Evolutionary conservation across 257 asterid species (phyloP).

Genomic region (Nicotiana benthamiana): DNA sequence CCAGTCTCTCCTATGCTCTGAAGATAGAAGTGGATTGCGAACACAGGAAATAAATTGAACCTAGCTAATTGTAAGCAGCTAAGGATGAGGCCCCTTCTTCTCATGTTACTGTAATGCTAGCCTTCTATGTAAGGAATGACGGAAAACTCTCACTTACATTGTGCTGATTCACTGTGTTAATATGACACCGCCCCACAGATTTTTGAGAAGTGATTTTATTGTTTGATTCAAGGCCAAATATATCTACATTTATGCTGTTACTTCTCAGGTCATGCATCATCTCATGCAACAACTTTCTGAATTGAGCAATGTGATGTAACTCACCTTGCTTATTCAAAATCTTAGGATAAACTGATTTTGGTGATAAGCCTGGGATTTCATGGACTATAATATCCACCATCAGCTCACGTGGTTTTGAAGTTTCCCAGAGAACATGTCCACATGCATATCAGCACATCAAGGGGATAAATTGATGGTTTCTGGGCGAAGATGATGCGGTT

Average conservation of each 20-base stretch:
- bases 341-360: not conserved
- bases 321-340: not conserved
- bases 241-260: not conserved
- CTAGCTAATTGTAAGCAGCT: too few relatives aligned
- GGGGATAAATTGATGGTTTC: slow-evolving; percentile 43
- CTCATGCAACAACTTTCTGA: not conserved
- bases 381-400: not conserved
- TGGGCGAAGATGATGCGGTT: slow-evolving; percentile 9
- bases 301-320: not conserved
- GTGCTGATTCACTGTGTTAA: too few relatives aligned
- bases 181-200: not conserved
- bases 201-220: not conserved
- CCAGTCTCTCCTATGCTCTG: too few relatives aligned
- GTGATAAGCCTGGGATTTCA: not conserved
- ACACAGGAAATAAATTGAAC: too few relatives aligned
- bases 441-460: not conserved
- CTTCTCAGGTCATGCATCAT: not conserved
- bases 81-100: too few relatives aligned
- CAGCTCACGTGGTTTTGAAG: not conserved
- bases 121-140: too few relatives aligned
- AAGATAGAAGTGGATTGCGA: too few relatives aligned
- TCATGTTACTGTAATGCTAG: too few relatives aligned
- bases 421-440: not conserved
- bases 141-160: too few relatives aligned
- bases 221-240: not conserved